phyloP scores from a whole-genome alignment of 192 early-diverging fungal species.

The Backusella parvicylindrica region DNA sequence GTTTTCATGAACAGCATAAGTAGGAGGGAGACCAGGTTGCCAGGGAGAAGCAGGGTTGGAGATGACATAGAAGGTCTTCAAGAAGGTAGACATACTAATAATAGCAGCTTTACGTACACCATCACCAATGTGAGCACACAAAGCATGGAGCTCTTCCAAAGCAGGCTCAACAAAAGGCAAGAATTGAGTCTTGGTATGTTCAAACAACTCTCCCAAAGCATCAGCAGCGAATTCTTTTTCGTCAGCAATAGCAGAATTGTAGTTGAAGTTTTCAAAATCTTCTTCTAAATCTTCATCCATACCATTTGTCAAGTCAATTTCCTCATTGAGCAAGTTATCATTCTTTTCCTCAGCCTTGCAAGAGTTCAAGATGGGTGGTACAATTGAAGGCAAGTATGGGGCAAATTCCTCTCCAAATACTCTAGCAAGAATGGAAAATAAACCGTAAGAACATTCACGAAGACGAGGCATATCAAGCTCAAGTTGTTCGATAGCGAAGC shows the following conservation, averaged over 20 bases:
- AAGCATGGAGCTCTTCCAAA: conserved; percentile 57
- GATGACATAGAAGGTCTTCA: conserved; percentile 76
- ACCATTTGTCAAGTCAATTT: conserved; percentile 36
- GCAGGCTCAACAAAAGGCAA: conserved; percentile 79
- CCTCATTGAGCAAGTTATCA: conserved; percentile 24
- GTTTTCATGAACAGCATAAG: conserved; percentile 70
- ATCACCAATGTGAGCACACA: conserved; percentile 75
- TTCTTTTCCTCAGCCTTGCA: conserved; percentile 74
- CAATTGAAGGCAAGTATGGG: conserved; percentile 68
- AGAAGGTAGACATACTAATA: conserved; percentile 66
- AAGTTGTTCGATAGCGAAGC: conserved; percentile 73
- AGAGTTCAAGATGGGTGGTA: conserved; percentile 75
- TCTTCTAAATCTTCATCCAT: conserved; percentile 52
- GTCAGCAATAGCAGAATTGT: conserved; percentile 79
- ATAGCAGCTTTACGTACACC: conserved; percentile 76
- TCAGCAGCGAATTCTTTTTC: conserved; percentile 92
- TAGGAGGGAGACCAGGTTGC: conserved; percentile 65
- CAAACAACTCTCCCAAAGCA: conserved; percentile 83
- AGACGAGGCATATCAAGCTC: conserved; percentile 66
- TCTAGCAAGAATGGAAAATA: conserved; percentile 79
- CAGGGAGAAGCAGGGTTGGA: conserved; percentile 58
- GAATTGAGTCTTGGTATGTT: conserved; percentile 65
- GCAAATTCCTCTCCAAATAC: conserved; percentile 83
- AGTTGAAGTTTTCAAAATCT: conserved; percentile 53
- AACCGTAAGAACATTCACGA: conserved; percentile 81